Evolutionary conservation across 2,329 filamentous ascomycete species (phyloP), one percentile per base, ranked within the genome.

Genomic region (Apiospora sp.): DNA sequence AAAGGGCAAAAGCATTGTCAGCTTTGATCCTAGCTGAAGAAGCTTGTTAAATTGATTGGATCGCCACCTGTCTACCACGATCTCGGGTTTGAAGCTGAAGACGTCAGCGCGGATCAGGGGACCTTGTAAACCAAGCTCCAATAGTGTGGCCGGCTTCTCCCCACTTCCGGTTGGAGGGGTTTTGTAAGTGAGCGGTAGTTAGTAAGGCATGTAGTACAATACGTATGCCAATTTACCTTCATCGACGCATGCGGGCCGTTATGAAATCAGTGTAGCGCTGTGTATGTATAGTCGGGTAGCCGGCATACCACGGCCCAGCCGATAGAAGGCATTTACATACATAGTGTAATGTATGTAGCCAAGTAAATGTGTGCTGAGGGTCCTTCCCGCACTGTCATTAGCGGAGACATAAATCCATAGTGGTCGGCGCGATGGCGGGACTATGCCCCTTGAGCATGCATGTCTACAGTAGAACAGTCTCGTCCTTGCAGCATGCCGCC

Each of bases 81-180:
- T 58, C 24, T 58, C 30, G 58, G 58, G 58, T 64, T 34, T 41
- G 58, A 14, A 64, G 58, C 58, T 64, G 58, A 64, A 64, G 58
- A 64, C 34, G 34, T 64, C 58, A 64, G 58, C 58, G 27, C 54
- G 54, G 54, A 61, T 61, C 54, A 61, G 54, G 54, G 54, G 54
- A 10, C 34, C 34, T n/a, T 41, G 58, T 12, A 64, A 64, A 64
- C 34, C 34, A 64, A 64, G 58, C 8, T 34, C 58, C 58, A 64
- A 64, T 64, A 64, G 34, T 64, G 34, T 64, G 34, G 34, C 19
- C 34, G 58, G 58, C 58, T 41, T n/a, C 58, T 64, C 58, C 34
- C 34, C 58, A 41, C 58, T 41, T 12, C 58, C 58, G 34, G 34
- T 64, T 10, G 22, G 30, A 41, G 58, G 41, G 0, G 30, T 12